Conservation (phyloP, 2,329 filamentous ascomycete species). For the Gyromitra esculenta region DNA sequence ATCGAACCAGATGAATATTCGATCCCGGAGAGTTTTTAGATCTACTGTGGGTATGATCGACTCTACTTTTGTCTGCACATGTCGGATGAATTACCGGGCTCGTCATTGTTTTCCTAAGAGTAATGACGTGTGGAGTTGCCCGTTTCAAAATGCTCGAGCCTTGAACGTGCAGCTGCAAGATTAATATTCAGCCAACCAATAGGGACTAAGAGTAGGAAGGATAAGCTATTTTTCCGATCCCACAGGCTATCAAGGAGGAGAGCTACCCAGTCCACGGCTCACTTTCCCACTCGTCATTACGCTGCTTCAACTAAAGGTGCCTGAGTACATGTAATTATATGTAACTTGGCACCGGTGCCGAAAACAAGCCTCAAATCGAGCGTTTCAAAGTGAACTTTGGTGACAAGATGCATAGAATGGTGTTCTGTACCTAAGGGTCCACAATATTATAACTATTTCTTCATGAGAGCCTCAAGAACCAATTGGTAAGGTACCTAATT, state of each 20-base stretch:
- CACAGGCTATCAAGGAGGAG: constrained; percentile 12
- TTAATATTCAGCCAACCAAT: constrained; percentile 23
- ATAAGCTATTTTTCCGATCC: constrained; percentile 35
- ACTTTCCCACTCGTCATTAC: constrained; percentile 18
- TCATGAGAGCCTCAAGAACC: background rate
- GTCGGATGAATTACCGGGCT: constrained; percentile 47
- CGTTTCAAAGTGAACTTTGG: background rate
- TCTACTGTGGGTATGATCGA: constrained; percentile 39
- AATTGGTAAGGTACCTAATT: background rate
- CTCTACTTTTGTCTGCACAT: constrained; percentile 34
- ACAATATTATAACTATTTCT: background rate
- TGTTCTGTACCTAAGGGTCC: constrained; percentile 5
- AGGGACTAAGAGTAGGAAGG: constrained; percentile 13
- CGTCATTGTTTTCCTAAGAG: constrained; percentile 19
- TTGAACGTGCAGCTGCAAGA: constrained; percentile 34
- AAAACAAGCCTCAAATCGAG: constrained; percentile 3
- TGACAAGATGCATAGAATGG: constrained; percentile 1
- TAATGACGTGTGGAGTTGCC: constrained; percentile 40
- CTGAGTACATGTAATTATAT: background rate
- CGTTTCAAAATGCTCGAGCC: constrained; percentile 32
- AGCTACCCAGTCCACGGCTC: constrained; percentile 15
- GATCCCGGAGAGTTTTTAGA: constrained; percentile 47
- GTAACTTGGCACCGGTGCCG: constrained; percentile 9
- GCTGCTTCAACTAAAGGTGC: constrained; percentile 8
- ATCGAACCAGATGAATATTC: constrained; percentile 46